phyloP scores from a whole-genome alignment of 1,284 basidiomycete species.

The Ganoderma sinense region DNA sequence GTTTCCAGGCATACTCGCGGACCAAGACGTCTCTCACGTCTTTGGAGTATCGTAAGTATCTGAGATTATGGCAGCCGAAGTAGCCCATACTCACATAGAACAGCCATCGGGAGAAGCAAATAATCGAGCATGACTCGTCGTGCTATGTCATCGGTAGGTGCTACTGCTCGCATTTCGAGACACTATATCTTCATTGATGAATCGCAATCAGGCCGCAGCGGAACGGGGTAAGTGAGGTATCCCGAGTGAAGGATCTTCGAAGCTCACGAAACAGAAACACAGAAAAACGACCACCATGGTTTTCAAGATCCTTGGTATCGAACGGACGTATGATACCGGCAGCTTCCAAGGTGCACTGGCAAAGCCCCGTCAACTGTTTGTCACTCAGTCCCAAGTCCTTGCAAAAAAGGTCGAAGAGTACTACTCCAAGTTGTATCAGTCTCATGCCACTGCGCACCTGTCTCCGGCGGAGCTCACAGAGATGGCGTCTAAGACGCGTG shows the following conservation, averaged over 20 bases:
- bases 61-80: background rate
- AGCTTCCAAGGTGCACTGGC: conserved; percentile 33
- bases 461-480: conserved; percentile 47
- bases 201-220: conserved; percentile 52
- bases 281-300: conserved; percentile 82
- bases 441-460: conserved; percentile 50
- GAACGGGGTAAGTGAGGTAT: conserved; percentile 61
- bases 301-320: conserved; percentile 75
- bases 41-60: conserved; percentile 64
- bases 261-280: conserved; percentile 11
- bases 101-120: conserved; percentile 64
- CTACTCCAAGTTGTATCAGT: conserved; percentile 59
- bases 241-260: background rate
- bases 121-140: conserved; percentile 66
- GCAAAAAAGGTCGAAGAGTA: conserved; percentile 73
- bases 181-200: background rate
- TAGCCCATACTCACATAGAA: background rate
- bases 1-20: conserved; percentile 44
- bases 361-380: conserved; percentile 69
- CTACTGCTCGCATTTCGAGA: background rate
- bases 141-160: conserved; percentile 67
- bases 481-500: conserved; percentile 23
- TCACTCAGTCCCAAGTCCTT: conserved; percentile 73
- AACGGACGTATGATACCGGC: conserved; percentile 54
- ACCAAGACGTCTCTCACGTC: conserved; percentile 54